These are phyloP conservation scores for Raffaelea deltoideospora DNA, from an alignment of 2,329 filamentous ascomycete genomes.

Conservation along the genomic window DNA sequence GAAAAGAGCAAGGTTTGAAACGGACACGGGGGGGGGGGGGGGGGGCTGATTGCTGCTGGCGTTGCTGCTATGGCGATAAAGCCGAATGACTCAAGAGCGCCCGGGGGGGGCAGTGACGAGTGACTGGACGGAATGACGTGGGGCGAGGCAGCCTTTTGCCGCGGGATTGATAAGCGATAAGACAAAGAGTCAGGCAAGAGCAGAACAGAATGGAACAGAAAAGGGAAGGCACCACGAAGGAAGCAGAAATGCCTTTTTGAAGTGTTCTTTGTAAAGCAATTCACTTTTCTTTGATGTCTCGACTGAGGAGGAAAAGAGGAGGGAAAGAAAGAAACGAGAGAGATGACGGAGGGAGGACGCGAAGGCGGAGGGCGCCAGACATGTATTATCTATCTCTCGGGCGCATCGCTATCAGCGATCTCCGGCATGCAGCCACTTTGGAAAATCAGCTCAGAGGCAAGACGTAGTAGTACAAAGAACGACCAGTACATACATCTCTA, in stretches of 20 bases:
- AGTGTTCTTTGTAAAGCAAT: too few relatives aligned
- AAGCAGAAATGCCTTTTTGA: background rate
- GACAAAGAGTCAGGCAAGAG: background rate
- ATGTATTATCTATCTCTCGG: too few relatives aligned
- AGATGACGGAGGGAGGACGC: background rate
- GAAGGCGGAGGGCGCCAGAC: too few relatives aligned
- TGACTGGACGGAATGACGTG: background rate
- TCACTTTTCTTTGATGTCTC: background rate
- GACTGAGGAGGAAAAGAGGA: background rate
- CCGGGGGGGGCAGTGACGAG: background rate
- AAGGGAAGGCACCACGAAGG: background rate
- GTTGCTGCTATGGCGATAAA: too few relatives aligned
- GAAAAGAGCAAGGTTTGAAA: too few relatives aligned
- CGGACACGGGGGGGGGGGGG: too few relatives aligned
- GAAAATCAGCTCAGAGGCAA: too few relatives aligned
- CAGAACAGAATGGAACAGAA: background rate
- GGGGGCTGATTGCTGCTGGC: too few relatives aligned
- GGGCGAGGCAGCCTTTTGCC: background rate
- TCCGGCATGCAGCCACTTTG: too few relatives aligned
- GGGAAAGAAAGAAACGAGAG: background rate
- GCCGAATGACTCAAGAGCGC: slow-evolving; percentile 1
- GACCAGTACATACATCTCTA: too few relatives aligned
- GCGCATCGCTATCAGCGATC: too few relatives aligned
- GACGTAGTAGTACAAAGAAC: too few relatives aligned
- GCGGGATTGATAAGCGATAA: slow-evolving; percentile 4